Percentiles rank a stretch among this genome's conserved stretches.
phyloP scores from a whole-genome alignment of 495 filamentous ascomycete species.

The Penicillium crystallinum region DNA sequence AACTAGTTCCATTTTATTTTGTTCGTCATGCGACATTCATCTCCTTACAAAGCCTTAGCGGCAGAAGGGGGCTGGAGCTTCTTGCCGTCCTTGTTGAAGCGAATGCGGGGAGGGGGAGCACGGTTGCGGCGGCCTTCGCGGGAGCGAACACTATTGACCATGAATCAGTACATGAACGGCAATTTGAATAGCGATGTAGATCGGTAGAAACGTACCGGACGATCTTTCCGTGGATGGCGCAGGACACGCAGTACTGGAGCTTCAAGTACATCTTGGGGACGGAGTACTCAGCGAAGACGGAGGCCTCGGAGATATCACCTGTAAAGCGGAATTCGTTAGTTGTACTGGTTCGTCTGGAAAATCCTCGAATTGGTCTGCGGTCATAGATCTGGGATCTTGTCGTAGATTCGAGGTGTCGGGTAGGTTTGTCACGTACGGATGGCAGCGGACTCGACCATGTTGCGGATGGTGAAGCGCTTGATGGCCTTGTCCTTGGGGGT shows the following conservation, averaged over 20 bases:
- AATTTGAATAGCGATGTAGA: not conserved
- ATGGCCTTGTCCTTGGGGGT: constrained; percentile 99
- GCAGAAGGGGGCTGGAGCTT: constrained; percentile 94
- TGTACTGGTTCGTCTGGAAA: not conserved
- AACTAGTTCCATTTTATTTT: constrained; percentile 39
- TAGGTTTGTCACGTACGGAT: constrained; percentile 76
- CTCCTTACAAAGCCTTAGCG: constrained; percentile 56
- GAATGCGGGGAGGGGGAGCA: constrained; percentile 90
- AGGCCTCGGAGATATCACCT: constrained; percentile 99
- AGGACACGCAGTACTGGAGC: constrained; percentile 99
- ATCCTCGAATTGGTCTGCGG: not conserved
- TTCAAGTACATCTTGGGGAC: constrained; percentile 99
- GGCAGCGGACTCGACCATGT: constrained; percentile 99
- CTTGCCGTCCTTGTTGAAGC: constrained; percentile 99
- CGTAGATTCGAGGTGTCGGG: constrained; percentile 6
- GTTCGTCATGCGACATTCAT: constrained; percentile 24
- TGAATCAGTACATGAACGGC: constrained; percentile 25
- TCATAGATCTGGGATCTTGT: constrained; percentile 8
- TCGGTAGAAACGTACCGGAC: constrained; percentile 72
- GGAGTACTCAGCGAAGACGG: constrained; percentile 97
- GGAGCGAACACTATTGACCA: constrained; percentile 77
- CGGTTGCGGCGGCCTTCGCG: constrained; percentile 97
- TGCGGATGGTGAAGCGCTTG: constrained; percentile 99
- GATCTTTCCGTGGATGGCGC: constrained; percentile 99
- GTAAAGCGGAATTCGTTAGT: constrained; percentile 12